Base-by-base conservation (phyloP, 106 monocot genomes). In the Hemerocallis citrina region DNA sequence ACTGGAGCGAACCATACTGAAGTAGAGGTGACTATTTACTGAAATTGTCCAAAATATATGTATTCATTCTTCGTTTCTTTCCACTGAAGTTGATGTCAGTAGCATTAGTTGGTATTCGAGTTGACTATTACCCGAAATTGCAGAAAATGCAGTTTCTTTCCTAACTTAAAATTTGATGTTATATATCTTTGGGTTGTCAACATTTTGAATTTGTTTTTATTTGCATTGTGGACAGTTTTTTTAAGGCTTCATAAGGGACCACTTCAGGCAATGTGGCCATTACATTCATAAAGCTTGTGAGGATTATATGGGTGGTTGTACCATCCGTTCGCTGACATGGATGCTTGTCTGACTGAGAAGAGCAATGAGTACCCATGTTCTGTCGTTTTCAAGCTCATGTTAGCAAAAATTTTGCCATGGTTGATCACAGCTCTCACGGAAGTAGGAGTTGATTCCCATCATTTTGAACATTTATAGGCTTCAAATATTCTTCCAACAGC, bases 221-320 rank as follows among this genome's bases (percentile, higher is more conserved):
- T 27, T 8, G 7, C n/a, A 14, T 40, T 52, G 19, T 58, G 28
- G 33, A 19, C 65, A 95, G 95, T 83, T 84, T 81, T 95, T 95
- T 60, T 83, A 95, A 55, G 73, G 61, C 22, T 83, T 88, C 35
- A 76, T 83, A 12, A 88, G 61, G 59, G 73, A 67, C 44, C 82
- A 85, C 57, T 90, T 90, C 57, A 44, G 36, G 14, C 70, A 59
- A 10, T 78, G 82, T 14, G 90, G 85, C 3, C 49, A 41, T 36
- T 79, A 72, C 61, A 79, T 90, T 61, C 75, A 85, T 12, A 82
- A 79, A 77, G 85, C 82, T 14, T 90, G 90, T 36, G 79, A 78
- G 34, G 85, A 79, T 22, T 90, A 85, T 59, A 72, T 76, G 90
- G 60, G 52, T 6, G 85, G 78, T 5, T 82, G 63, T 43, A 45